Evolutionary conservation across 768 basidiomycete genomes (phyloP).

Genomic region (Tylopilus sp.): DNA sequence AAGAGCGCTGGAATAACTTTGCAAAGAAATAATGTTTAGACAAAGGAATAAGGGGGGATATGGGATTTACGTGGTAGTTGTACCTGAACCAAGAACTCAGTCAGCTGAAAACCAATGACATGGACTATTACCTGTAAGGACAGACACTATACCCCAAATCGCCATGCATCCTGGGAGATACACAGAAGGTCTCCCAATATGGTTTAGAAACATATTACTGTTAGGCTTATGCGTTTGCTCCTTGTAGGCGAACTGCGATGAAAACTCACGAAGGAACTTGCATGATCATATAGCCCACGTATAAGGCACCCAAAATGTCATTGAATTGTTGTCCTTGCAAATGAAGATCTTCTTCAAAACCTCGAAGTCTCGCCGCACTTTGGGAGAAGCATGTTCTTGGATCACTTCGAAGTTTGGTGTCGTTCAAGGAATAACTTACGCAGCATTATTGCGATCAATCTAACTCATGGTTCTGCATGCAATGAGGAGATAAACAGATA

Average conservation of each 20-base stretch:
- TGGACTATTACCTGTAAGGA: no score
- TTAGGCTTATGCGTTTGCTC: no score
- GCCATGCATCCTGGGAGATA: no score
- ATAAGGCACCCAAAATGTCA: slow-evolving; percentile 63
- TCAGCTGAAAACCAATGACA: no score
- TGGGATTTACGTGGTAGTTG: no score
- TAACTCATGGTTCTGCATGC: slow-evolving; percentile 18
- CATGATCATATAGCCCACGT: slow-evolving; percentile 74
- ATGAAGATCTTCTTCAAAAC: slow-evolving; percentile 66
- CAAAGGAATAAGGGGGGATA: no score
- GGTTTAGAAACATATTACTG: no score
- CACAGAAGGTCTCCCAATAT: no score
- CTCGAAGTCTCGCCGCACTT: slow-evolving; percentile 69
- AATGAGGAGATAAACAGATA: neutral
- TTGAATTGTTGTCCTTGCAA: slow-evolving; percentile 62
- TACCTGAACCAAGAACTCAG: no score
- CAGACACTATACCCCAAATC: no score
- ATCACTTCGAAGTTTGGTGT: neutral
- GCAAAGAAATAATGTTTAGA: no score
- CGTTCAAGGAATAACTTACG: slow-evolving; percentile 37
- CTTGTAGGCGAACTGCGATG: neutral
- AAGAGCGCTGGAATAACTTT: no score
- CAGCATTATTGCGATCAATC: slow-evolving; percentile 70
- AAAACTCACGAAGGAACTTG: slow-evolving; percentile 67
- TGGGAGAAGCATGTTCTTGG: neutral